These are phyloP conservation scores for Teratosphaeria viscida DNA, from an alignment of 2,329 filamentous ascomycete genomes.

Conservation along the genomic window DNA sequence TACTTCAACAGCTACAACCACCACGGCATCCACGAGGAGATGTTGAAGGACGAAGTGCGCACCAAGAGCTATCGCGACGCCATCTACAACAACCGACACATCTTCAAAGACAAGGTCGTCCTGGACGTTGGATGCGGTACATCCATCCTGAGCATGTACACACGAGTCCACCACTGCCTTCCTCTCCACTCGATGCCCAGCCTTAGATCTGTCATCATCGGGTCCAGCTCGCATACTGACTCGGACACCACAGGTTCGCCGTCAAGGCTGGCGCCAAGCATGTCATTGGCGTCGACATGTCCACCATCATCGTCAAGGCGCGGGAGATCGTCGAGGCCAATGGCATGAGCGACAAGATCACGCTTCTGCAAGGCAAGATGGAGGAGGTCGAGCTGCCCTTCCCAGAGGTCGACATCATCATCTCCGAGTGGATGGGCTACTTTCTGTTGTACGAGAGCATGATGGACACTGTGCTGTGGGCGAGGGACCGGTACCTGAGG, in stretches of 20 bases:
- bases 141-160: constrained; percentile 92
- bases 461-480: constrained; percentile 96
- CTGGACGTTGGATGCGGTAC: constrained; percentile 97
- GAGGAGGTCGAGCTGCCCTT: constrained; percentile 91
- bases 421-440: constrained; percentile 99
- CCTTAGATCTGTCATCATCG: neutral
- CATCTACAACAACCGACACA: constrained; percentile 91
- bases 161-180: neutral
- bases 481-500: constrained; percentile 80
- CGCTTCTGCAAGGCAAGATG: constrained; percentile 98
- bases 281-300: constrained; percentile 99
- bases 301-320: constrained; percentile 98
- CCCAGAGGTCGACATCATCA: constrained; percentile 97
- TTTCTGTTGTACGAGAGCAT: constrained; percentile 98
- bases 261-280: constrained; percentile 94
- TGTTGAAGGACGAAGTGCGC: constrained; percentile 98
- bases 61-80: constrained; percentile 95
- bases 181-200: neutral
- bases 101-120: constrained; percentile 86
- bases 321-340: constrained; percentile 88
- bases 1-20: constrained; percentile 99
- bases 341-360: constrained; percentile 91
- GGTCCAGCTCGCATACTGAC: neutral
- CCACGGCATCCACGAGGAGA: constrained; percentile 97
- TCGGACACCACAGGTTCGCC: constrained; percentile 62